Base-by-base conservation (phyloP, 345 rosid genomes). In the Combretum micranthum region DNA sequence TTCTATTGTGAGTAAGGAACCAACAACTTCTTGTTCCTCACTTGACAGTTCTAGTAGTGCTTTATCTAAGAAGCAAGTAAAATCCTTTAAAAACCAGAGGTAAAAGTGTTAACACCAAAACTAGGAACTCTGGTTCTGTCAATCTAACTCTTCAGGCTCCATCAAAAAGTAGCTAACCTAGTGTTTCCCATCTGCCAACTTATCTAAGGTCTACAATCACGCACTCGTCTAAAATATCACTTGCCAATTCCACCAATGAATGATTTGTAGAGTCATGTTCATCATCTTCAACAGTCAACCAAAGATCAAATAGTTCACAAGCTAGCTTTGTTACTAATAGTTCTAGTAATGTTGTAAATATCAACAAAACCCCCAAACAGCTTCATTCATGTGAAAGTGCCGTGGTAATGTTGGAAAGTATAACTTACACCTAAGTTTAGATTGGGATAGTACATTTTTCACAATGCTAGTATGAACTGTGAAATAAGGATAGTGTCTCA, bases 371-470 rank as follows among this genome's bases (percentile, higher is more conserved):
- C 32, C 68, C 71, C 66, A 72, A 74, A 65, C 79, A 73, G 12
- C 58, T 63, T 13, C 66, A 75, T 46, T 83, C 83, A 18, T 63
- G 50, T 20, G 82, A 77, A 60, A 66, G 61, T 14, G 73, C 50
- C 56, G 45, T 42, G 69, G 71, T 12, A 81, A 69, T 63, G 73
- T 49, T 52, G 77, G 72, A 44, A 86, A 80, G 79, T 83, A 60
- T 62, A 86, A 83, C 59, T 56, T 86, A 70, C 86, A 96, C 49
- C 84, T 85, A 58, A 92, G 98, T 72, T 80, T 92, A 72, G 97
- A 96, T 4, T 89, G 98, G 98, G 94, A 92, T 48, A 89, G 70
- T 65, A 97, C 95, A 52, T 89, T 92, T 69, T 89, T 92, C 83
- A 92, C 98, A n/a, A 80, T 66, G 87, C 78, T 57, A 97, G 98